These are phyloP conservation scores for Termitomyces sp. DNA, from an alignment of 768 basidiomycete species.

Conservation along the genomic window DNA sequence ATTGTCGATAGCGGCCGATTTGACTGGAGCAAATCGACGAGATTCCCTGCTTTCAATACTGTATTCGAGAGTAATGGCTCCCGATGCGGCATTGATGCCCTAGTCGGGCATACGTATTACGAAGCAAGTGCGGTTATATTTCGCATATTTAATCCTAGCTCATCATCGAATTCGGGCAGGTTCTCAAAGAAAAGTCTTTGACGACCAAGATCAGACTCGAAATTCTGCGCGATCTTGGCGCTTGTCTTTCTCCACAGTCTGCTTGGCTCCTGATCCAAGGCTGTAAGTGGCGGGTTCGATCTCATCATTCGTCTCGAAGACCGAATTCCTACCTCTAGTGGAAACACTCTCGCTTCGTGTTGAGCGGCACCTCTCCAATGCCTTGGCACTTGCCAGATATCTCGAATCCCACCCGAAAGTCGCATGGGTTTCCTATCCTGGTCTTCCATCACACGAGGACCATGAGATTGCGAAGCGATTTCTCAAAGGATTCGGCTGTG, in stretches of 20 bases:
- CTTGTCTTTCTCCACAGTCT: conserved; percentile 50
- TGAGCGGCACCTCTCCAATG: conserved; percentile 56
- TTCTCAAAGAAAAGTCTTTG: conserved; percentile 14
- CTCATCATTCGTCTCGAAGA: background rate
- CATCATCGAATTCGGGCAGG: background rate
- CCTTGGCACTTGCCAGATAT: conserved; percentile 36
- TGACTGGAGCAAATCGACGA: conserved; percentile 47
- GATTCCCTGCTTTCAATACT: conserved; percentile 30
- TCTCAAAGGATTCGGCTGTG: conserved; percentile 50
- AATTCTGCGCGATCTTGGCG: conserved; percentile 53
- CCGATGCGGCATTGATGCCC: background rate
- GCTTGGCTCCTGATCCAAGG: conserved; percentile 59
- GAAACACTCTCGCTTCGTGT: conserved; percentile 60
- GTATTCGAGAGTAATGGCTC: background rate
- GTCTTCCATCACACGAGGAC: conserved; percentile 46
- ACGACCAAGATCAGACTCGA: conserved; percentile 35
- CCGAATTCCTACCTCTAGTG: conserved; percentile 16
- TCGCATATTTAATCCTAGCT: background rate
- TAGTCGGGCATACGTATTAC: conserved; percentile 11
- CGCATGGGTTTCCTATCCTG: conserved; percentile 63
- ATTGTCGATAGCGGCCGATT: conserved; percentile 60
- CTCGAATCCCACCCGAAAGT: conserved; percentile 53
- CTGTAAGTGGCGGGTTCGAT: background rate
- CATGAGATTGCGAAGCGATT: conserved; percentile 45
- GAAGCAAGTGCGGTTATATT: conserved; percentile 1